These are phyloP conservation scores for Priceomyces melissophilus DNA, from an alignment of 805 yeast species.

Conservation along the genomic window DNA sequence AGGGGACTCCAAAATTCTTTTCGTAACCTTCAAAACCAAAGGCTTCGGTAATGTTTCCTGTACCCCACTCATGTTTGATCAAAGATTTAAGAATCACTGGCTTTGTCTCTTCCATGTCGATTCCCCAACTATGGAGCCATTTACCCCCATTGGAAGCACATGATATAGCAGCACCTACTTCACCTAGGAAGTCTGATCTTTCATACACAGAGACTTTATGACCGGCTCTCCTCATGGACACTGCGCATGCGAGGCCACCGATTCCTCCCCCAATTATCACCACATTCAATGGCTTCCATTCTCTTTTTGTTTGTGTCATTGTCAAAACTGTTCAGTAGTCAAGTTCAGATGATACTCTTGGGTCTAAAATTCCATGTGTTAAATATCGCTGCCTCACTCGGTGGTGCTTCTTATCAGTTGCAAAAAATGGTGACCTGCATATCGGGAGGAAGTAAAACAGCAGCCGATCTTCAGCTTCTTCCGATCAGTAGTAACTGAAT, in stretches of 20 bases:
- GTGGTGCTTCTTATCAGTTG: too few species aligned
- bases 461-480: too few species aligned
- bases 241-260: slow-evolving; percentile 22
- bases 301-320: slow-evolving; percentile 2
- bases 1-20: slow-evolving; percentile 22
- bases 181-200: slow-evolving; percentile 25
- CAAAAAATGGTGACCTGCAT: too few species aligned
- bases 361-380: too few species aligned
- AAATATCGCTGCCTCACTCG: too few species aligned
- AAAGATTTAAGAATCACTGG: slow-evolving; percentile 21
- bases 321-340: too few species aligned
- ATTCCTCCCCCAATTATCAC: slow-evolving; percentile 24
- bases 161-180: slow-evolving; percentile 27
- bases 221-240: slow-evolving; percentile 21
- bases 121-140: slow-evolving; percentile 22
- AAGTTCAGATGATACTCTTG: too few species aligned
- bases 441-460: too few species aligned
- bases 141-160: slow-evolving; percentile 28
- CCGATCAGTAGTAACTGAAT: too few species aligned
- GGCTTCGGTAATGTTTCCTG: slow-evolving; percentile 17
- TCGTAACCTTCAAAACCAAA: slow-evolving; percentile 25
- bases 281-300: slow-evolving; percentile 16
- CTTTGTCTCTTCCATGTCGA: slow-evolving; percentile 17
- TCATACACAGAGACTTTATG: slow-evolving; percentile 24
- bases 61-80: slow-evolving; percentile 20